Conservation (phyloP, 2,329 filamentous ascomycete species). For the Biscogniauxia marginata region DNA sequence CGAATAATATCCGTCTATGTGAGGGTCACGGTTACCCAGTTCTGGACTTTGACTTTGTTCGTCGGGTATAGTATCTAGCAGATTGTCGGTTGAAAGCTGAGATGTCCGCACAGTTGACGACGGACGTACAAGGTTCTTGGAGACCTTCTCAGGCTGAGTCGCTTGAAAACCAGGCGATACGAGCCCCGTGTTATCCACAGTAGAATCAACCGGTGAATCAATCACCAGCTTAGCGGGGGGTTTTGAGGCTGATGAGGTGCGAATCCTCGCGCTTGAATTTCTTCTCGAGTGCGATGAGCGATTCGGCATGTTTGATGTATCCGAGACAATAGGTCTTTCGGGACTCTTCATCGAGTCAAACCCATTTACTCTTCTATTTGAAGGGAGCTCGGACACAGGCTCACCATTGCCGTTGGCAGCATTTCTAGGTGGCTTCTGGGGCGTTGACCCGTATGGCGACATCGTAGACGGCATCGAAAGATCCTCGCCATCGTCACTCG, state of each 20-base stretch:
- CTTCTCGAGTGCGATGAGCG: conserved; percentile 24
- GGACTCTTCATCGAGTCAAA: conserved; percentile 5
- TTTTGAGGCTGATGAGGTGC: conserved; percentile 29
- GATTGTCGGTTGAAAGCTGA: conserved; percentile 18
- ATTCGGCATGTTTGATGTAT: conserved; percentile 8
- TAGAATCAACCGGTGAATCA: conserved; percentile 23
- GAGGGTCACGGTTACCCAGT: conserved; percentile 8
- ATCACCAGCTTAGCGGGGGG: conserved; percentile 20
- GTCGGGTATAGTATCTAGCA: conserved; percentile 15
- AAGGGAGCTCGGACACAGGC: conserved; percentile 7
- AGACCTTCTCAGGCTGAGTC: conserved; percentile 21
- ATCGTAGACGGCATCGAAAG: conserved; percentile 9
- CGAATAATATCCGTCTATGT: conserved; percentile 10
- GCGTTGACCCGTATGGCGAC: conserved; percentile 9
- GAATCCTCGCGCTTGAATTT: conserved; percentile 30
- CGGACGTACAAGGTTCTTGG: conserved; percentile 23
- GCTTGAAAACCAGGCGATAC: conserved; percentile 17
- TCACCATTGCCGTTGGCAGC: conserved; percentile 8
- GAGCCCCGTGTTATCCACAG: conserved; percentile 19
- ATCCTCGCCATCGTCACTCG: conserved; percentile 14
- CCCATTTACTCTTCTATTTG: conserved; percentile 13
- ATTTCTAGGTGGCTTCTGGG: conserved; percentile 1
- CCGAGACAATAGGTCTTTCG: conserved; percentile 9
- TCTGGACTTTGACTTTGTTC: conserved; percentile 13
- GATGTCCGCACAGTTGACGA: conserved; percentile 23